phyloP scores from a whole-genome alignment of 768 basidiomycete species.

The Lyophyllum decastes region DNA sequence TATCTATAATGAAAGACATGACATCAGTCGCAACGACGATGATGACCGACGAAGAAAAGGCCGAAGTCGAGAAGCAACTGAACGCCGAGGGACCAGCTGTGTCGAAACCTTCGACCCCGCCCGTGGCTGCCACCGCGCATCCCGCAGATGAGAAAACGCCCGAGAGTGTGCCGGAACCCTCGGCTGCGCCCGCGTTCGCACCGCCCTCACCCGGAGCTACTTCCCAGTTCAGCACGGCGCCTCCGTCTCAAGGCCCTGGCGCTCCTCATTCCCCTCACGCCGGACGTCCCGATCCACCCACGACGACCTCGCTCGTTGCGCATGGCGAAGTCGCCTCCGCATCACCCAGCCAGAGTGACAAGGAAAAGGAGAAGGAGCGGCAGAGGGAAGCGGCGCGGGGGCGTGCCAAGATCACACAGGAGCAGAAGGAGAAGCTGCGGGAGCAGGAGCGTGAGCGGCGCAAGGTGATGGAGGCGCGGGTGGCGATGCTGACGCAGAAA shows the following conservation, averaged over 20 bases:
- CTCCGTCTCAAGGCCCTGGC: constrained; percentile 13
- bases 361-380: constrained; percentile 40
- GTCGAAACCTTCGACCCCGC: constrained; percentile 24
- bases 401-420: constrained; percentile 63
- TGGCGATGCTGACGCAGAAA: constrained; percentile 74
- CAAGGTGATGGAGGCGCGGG: constrained; percentile 77
- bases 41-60: constrained; percentile 92
- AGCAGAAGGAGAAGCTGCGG: constrained; percentile 83
- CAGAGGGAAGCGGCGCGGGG: constrained; percentile 42
- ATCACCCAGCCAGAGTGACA: constrained; percentile 33
- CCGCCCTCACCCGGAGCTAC: constrained; percentile 1
- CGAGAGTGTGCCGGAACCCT: constrained; percentile 10
- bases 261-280: constrained; percentile 12
- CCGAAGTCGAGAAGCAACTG: constrained; percentile 78
- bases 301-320: constrained; percentile 21
- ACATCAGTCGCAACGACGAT: constrained; percentile 81
- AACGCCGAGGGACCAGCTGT: constrained; percentile 35
- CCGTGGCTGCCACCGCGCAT: constrained; percentile 24
- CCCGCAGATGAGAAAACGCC: constrained; percentile 14
- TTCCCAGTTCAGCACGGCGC: too few relatives aligned
- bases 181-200: constrained; percentile 16
- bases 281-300: constrained; percentile 11
- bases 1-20: constrained; percentile 94
- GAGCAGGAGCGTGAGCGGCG: constrained; percentile 81
- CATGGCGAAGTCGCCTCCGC: constrained; percentile 19